Conservation (phyloP, 352 stramenopile genomes). For the Pythium vanterpoolii region DNA sequence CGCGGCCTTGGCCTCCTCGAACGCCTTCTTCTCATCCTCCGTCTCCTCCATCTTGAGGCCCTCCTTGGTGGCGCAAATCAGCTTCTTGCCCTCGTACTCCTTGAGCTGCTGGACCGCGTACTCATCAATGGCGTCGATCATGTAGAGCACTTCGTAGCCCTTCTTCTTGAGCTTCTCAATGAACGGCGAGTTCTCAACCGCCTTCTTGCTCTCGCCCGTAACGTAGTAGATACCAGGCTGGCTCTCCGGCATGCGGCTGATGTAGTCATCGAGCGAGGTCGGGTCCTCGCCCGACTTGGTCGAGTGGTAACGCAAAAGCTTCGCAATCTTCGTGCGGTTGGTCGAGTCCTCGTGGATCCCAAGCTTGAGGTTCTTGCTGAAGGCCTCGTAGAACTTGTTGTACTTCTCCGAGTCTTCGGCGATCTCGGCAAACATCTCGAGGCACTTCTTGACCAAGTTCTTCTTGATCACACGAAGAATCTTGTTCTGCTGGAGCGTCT, state of each 20-base stretch:
- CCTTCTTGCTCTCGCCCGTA: conserved; percentile 98
- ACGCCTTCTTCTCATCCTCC: conserved; percentile 98
- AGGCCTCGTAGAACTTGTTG: conserved; percentile 99
- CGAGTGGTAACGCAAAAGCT: conserved; percentile 98
- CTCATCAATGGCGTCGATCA: conserved; percentile 99
- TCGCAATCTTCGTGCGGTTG: conserved; percentile 99
- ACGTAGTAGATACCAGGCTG: conserved; percentile 99
- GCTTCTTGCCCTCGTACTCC: conserved; percentile 99
- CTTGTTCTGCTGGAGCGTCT: conserved; percentile 99
- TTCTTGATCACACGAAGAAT: conserved; percentile 99
- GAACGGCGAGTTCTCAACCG: conserved; percentile 99
- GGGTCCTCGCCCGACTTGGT: conserved; percentile 98
- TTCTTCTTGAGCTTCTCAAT: conserved; percentile 99
- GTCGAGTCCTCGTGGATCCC: conserved; percentile 99
- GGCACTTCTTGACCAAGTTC: conserved; percentile 99
- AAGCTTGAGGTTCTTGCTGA: conserved; percentile 99
- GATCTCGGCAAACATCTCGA: conserved; percentile 99
- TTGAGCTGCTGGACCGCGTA: conserved; percentile 99
- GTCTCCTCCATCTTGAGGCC: conserved; percentile 95
- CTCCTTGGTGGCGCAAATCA: conserved; percentile 98
- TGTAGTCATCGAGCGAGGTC: conserved; percentile 98
- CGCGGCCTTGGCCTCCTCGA: conserved; percentile 98
- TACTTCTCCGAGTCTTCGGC: conserved; percentile 97
- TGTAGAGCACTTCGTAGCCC: conserved; percentile 99
- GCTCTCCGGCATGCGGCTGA: conserved; percentile 94